phyloP scores from a whole-genome alignment of 306 rosid species.

The Acacia acuminata region DNA sequence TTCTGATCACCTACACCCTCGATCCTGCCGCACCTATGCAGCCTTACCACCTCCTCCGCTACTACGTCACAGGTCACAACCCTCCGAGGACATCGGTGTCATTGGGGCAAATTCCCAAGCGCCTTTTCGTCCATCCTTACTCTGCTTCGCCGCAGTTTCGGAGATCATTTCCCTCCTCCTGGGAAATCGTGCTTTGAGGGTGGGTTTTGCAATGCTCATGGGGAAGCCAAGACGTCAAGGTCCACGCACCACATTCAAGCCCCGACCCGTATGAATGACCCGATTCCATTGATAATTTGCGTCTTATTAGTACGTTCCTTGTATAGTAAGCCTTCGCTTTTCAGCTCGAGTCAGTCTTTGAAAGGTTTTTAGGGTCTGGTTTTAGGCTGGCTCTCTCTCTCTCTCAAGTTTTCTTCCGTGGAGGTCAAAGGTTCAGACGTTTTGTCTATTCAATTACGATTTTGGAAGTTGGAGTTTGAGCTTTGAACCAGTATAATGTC shows the following conservation, averaged over 20 bases:
- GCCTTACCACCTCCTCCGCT: not conserved
- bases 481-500: conserved; percentile 32
- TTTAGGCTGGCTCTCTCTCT: not conserved
- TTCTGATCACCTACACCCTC: not conserved
- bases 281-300: not conserved
- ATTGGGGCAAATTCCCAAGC: not conserved
- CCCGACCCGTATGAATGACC: not conserved
- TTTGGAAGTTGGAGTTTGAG: not conserved
- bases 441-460: not conserved
- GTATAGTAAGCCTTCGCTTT: not conserved
- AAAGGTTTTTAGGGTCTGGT: not conserved
- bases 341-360: no score
- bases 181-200: not conserved
- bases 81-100: not conserved
- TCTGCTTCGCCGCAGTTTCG: not conserved
- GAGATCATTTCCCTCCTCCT: not conserved
- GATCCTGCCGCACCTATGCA: not conserved
- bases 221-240: not conserved
- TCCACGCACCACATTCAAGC: not conserved
- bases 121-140: not conserved
- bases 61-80: not conserved
- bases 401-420: not conserved
- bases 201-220: not conserved
- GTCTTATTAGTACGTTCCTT: not conserved
- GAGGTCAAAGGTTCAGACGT: not conserved